These are phyloP conservation scores for Paraglomus brasilianum DNA, from an alignment of 192 early-diverging fungal genomes.

Conservation along the genomic window DNA sequence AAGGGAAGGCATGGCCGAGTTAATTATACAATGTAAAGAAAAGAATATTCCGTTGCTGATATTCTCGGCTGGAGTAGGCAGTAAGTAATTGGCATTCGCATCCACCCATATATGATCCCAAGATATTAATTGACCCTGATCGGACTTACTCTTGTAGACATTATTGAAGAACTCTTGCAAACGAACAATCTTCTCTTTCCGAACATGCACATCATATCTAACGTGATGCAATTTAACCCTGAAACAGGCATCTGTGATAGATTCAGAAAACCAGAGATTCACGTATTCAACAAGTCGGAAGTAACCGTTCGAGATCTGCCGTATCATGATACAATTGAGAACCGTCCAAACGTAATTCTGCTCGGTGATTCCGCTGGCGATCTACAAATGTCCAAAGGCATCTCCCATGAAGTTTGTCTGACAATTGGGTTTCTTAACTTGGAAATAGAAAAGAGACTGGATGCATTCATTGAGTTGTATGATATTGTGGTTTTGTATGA, in stretches of 20 bases:
- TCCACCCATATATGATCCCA: not conserved
- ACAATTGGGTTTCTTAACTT: slow-evolving; percentile 74
- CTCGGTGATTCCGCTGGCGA: slow-evolving; percentile 75
- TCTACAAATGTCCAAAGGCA: slow-evolving; percentile 63
- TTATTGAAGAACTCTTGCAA: slow-evolving; percentile 60
- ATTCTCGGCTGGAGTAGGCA: slow-evolving; percentile 67
- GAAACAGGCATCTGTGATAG: slow-evolving; percentile 49
- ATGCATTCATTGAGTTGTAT: slow-evolving; percentile 54
- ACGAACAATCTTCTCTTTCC: slow-evolving; percentile 39
- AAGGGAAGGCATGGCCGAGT: slow-evolving; percentile 42
- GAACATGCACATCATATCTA: slow-evolving; percentile 67
- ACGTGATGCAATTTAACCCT: slow-evolving; percentile 65
- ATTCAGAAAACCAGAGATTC: slow-evolving; percentile 68
- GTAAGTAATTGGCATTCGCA: slow-evolving; percentile 17
- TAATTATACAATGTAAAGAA: slow-evolving; percentile 39
- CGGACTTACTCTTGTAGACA: slow-evolving; percentile 38
- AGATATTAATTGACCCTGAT: slow-evolving; percentile 11
- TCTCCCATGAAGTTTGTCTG: slow-evolving; percentile 55
- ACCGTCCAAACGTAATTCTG: slow-evolving; percentile 61
- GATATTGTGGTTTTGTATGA: slow-evolving; percentile 69
- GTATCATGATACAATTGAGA: slow-evolving; percentile 44
- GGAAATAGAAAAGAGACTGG: slow-evolving; percentile 51
- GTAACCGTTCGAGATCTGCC: slow-evolving; percentile 46
- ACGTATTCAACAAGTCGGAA: slow-evolving; percentile 73
- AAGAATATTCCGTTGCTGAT: slow-evolving; percentile 60